phyloP scores from a whole-genome alignment of 2,329 filamentous ascomycete species.

The Ceratocystis papillata region DNA sequence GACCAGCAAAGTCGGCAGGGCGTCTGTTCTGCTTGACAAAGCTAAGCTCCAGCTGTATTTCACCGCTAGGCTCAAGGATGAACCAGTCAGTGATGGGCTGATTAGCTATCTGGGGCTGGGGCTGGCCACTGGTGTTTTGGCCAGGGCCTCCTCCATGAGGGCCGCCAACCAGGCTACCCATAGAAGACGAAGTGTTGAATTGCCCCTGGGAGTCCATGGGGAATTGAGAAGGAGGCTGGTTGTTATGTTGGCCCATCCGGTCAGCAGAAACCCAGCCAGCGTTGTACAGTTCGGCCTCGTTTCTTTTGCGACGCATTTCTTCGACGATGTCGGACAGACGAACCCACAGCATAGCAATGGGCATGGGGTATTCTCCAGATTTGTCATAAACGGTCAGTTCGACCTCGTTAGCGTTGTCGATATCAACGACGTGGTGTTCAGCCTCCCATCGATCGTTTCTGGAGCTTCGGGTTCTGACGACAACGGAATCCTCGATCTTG shows the following conservation, averaged over 20 bases:
- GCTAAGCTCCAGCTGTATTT: slow-evolving; percentile 81
- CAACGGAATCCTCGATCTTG: slow-evolving; percentile 90
- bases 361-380: slow-evolving; percentile 76
- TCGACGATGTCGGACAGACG: slow-evolving; percentile 94
- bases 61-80: slow-evolving; percentile 84
- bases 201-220: slow-evolving; percentile 43
- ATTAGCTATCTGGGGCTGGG: slow-evolving; percentile 41
- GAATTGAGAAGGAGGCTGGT: slow-evolving; percentile 44
- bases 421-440: slow-evolving; percentile 82
- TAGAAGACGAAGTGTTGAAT: slow-evolving; percentile 25
- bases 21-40: slow-evolving; percentile 84
- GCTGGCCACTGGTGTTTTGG: slow-evolving; percentile 29
- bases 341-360: slow-evolving; percentile 92
- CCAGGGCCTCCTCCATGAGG: slow-evolving; percentile 36
- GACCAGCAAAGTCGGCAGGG: slow-evolving; percentile 77
- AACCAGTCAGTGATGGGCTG: slow-evolving; percentile 88
- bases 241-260: slow-evolving; percentile 60
- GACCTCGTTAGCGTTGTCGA: slow-evolving; percentile 97
- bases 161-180: slow-evolving; percentile 32
- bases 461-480: slow-evolving; percentile 75
- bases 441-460: slow-evolving; percentile 84
- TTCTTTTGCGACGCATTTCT: slow-evolving; percentile 93
- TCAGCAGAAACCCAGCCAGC: slow-evolving; percentile 97
- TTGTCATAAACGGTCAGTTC: slow-evolving; percentile 98
- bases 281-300: slow-evolving; percentile 88